Percentiles rank a stretch among this genome's conserved stretches.
Evolutionary conservation across 2,329 filamentous ascomycete genomes (phyloP).

Genomic region (Phoma sp.): DNA sequence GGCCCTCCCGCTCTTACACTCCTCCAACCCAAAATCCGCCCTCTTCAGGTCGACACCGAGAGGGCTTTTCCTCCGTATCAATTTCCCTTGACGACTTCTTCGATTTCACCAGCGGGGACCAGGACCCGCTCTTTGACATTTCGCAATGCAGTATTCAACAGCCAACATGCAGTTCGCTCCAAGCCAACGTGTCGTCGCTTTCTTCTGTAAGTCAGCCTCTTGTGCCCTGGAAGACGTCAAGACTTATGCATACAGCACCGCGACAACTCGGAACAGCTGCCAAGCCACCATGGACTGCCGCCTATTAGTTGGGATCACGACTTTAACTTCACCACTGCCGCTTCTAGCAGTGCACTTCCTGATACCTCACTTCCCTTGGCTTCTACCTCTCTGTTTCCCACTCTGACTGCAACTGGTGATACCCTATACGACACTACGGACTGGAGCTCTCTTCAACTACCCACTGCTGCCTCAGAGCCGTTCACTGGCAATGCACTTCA

Average conservation of each 20-base stretch:
- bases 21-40: conserved; percentile 34
- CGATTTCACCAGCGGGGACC: conserved; percentile 44
- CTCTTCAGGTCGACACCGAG: conserved; percentile 41
- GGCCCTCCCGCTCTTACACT: conserved; percentile 25
- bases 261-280: conserved; percentile 24
- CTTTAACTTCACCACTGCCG: conserved; percentile 33
- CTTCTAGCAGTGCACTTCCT: conserved; percentile 25
- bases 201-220: conserved; percentile 24
- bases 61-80: conserved; percentile 40
- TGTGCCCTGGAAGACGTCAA: background rate
- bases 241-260: conserved; percentile 22
- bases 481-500: conserved; percentile 31
- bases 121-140: conserved; percentile 42
- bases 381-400: conserved; percentile 31
- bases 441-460: conserved; percentile 34
- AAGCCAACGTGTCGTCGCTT: conserved; percentile 25
- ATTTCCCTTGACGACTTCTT: conserved; percentile 47
- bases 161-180: conserved; percentile 29
- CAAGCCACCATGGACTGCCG: conserved; percentile 34
- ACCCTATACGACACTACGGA: conserved; percentile 29
- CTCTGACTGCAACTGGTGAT: conserved; percentile 23
- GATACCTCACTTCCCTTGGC: conserved; percentile 30
- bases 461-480: conserved; percentile 21
- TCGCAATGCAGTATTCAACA: conserved; percentile 38
- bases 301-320: conserved; percentile 38